Evolutionary conservation across 116 monocot species (phyloP), one percentile per base, ranked within the genome.

Genomic region (Trichopus zeylanicus): DNA sequence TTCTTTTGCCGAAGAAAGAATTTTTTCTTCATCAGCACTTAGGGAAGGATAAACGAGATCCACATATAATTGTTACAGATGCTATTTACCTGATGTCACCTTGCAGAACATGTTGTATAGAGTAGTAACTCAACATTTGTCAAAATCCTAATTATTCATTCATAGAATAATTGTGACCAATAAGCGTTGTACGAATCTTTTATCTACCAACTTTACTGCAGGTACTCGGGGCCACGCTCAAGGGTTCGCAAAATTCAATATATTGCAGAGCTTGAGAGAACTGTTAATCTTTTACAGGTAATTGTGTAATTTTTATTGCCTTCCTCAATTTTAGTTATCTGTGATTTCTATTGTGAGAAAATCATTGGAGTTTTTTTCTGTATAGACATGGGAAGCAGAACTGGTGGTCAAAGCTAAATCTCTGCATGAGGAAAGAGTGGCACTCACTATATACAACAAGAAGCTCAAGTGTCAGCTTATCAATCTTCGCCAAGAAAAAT

Each of bases 161-260:
- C n/a, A n/a, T n/a, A n/a, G n/a, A n/a, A n/a, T n/a, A n/a, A n/a
- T n/a, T n/a, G n/a, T n/a, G n/a, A n/a, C n/a, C 37, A 37, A 37
- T 11, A 11, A 37, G 15, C 2, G 15, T 15, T 37, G 37, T 5
- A 11, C 12, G 37, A 1, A 37, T 29, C 24, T 15, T 23, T 46
- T 53, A 49, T 49, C 23, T 9, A 4, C 6, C 22, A 22, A 8
- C 28, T 48, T 57, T 67, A 68, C 11, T 68, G 27, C 67, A 99
- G 99, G 76, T 74, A 82, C 18, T 78, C 80, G 51, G 99, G 99
- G 21, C 99, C 91, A 53, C 74, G 99, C 29, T 99, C 99, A 38
- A 85, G 99, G 69, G 92, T 91, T 37, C 76, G 92, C 24, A 99
- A 99, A 59, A 77, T 99, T 71, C 99, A 99, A 57, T 92, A 99